Evolutionary conservation across 257 asterid genomes (phyloP), one percentile per base, ranked within the genome.

Genomic region (Nicotiana undulata): DNA sequence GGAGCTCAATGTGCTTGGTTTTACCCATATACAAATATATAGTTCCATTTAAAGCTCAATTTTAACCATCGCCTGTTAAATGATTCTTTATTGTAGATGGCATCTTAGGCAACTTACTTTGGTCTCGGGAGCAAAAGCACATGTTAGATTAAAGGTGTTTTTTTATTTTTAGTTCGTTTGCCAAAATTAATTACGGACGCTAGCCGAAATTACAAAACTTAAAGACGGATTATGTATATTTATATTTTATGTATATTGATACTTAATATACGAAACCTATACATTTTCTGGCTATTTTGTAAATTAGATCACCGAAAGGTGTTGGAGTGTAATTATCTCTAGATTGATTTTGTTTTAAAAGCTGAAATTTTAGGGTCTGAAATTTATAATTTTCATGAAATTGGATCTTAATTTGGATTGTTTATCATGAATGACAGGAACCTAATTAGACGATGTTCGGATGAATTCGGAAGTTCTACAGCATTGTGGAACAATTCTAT

Each of bases 91-190:
- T 58, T 60, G 49, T 68, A 95, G 99, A 92, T 96, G 99, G 98
- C 98, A 51, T 84, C 97, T 8, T 89, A 93, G 90, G 98, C 98
- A 17, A 56, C 88, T 56, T 96, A 93, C 85, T 96, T 96, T 84
- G 98, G 91, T 52, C 97, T 96, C 52, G 98, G 99, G 88, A 89
- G 85, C 99, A 96, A 82, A 91, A 89, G 70, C 99, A 96, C 89
- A 89, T 98, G 98, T 93, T 63, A 79, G 31, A 17, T n/a, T 44
- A 4, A 32, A 32, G 1, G 37, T 5, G 0, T 32, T 32, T 32
- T 32, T 32, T 32, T 5, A 5, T 32, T 32, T 32, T 32, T 32
- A 1, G 37, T 32, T 7, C 5, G 37, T 32, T 32, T 6, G 37
- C 37, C 37, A 32, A 32, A 32, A 32, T 32, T 32, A 32, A 32